phyloP scores from a whole-genome alignment of 768 basidiomycete species.

The Leccinum subgranulosum region DNA sequence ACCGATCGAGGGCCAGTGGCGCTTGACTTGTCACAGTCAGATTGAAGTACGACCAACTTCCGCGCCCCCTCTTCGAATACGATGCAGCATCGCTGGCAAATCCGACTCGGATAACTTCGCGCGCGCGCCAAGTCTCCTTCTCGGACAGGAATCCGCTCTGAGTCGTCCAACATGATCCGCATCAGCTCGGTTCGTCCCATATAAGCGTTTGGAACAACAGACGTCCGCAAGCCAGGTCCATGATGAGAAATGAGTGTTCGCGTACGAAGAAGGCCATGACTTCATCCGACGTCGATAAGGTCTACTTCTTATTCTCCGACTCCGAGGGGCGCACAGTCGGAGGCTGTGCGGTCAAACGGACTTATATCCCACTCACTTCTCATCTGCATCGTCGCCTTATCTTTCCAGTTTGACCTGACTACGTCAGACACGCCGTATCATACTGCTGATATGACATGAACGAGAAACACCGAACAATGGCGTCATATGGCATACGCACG shows the following conservation, averaged over 20 bases:
- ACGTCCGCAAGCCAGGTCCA: neutral
- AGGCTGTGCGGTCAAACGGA: conserved; percentile 5
- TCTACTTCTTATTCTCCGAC: conserved; percentile 14
- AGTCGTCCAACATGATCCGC: neutral
- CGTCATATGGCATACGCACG: conserved; percentile 4
- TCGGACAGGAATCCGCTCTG: neutral
- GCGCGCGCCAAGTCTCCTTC: neutral
- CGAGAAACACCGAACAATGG: conserved; percentile 12
- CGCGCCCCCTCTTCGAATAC: neutral
- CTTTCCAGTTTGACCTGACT: conserved; percentile 1
- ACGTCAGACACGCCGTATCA: neutral
- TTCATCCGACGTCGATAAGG: conserved; percentile 15
- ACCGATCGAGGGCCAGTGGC: neutral
- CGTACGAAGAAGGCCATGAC: conserved; percentile 9
- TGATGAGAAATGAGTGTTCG: neutral
- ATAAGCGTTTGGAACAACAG: no score
- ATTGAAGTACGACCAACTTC: neutral
- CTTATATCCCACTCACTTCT: neutral
- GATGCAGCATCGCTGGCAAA: neutral
- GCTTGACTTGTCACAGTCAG: conserved; percentile 6
- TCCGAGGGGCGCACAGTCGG: conserved; percentile 15
- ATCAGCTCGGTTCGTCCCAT: neutral
- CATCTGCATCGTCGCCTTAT: conserved; percentile 7
- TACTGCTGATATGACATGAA: conserved; percentile 10
- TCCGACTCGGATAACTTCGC: neutral